phyloP scores from a whole-genome alignment of 1,139 yeast species.

The Candida neerlandica region DNA sequence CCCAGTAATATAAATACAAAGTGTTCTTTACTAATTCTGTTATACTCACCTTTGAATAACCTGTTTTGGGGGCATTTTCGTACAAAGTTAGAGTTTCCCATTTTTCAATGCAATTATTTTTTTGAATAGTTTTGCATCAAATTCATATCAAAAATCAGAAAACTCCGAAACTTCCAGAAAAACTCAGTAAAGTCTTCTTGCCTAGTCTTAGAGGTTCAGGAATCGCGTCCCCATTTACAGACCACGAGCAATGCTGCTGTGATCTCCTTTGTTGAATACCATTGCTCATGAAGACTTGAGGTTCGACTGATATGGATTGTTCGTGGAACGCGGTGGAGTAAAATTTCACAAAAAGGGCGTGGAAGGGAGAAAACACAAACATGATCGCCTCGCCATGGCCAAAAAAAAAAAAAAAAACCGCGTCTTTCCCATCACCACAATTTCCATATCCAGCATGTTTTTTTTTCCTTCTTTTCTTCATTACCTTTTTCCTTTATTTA shows the following conservation, averaged over 20 bases:
- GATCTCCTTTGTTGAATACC: too few relatives aligned
- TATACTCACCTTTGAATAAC: too few relatives aligned
- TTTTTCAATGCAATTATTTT: not conserved
- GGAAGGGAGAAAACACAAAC: conserved; percentile 5
- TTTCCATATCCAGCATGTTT: not conserved
- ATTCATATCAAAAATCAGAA: not conserved
- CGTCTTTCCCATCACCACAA: not conserved
- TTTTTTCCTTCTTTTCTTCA: not conserved
- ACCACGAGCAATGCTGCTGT: too few relatives aligned
- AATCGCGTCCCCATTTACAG: too few relatives aligned
- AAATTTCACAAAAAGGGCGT: not conserved
- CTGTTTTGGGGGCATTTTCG: not conserved
- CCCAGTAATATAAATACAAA: too few relatives aligned
- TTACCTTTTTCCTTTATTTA: not conserved
- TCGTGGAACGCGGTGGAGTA: not conserved
- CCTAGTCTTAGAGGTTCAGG: not conserved
- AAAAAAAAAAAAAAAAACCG: not conserved
- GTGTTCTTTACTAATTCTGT: too few relatives aligned
- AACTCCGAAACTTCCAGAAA: not conserved
- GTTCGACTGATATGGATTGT: not conserved
- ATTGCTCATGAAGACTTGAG: not conserved
- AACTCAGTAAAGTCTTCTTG: not conserved
- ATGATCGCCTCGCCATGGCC: not conserved
- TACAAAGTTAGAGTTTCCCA: not conserved
- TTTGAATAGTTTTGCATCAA: not conserved